phyloP scores from a whole-genome alignment of 2,329 filamentous ascomycete genomes.

The Paecilomyces sp. region DNA sequence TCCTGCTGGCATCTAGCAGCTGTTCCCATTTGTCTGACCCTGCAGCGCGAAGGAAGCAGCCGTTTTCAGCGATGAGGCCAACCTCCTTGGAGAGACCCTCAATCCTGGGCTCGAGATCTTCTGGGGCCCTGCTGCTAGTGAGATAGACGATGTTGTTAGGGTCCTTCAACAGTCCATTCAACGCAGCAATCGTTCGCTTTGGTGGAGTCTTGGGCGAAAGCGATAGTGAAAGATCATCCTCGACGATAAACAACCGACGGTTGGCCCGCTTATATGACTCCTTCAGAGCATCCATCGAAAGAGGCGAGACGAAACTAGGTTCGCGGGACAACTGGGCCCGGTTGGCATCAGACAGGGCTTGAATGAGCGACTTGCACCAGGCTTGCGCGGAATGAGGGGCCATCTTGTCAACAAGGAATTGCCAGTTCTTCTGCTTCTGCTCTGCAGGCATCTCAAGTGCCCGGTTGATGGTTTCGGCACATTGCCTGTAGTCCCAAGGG shows the following conservation, averaged over 20 bases:
- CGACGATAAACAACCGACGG: constrained; percentile 74
- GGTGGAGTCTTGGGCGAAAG: constrained; percentile 64
- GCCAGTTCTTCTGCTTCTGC: constrained; percentile 69
- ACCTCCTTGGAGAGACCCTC: constrained; percentile 60
- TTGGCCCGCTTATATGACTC: constrained; percentile 58
- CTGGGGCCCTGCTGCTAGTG: constrained; percentile 76
- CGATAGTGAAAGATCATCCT: constrained; percentile 72
- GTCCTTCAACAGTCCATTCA: constrained; percentile 71
- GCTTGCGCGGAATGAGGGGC: constrained; percentile 71
- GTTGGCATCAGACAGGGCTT: constrained; percentile 64
- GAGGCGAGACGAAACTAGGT: constrained; percentile 70
- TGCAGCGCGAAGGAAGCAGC: constrained; percentile 72
- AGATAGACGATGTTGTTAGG: constrained; percentile 78
- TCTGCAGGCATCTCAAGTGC: constrained; percentile 73
- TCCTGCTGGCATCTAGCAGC: constrained; percentile 64
- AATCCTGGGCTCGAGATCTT: constrained; percentile 78
- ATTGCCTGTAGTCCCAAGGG: constrained; percentile 87
- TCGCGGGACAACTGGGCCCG: constrained; percentile 74
- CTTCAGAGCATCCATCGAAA: constrained; percentile 59
- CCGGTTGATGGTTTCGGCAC: constrained; percentile 72
- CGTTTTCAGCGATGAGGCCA: constrained; percentile 87
- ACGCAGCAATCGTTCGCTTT: constrained; percentile 67
- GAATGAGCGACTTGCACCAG: constrained; percentile 69
- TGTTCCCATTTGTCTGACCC: constrained; percentile 63
- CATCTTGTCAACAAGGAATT: constrained; percentile 63